Evolutionary conservation across 2,329 filamentous ascomycete species (phyloP), one percentile per base, ranked within the genome.

Genomic region (Aureobasidium sp.): DNA sequence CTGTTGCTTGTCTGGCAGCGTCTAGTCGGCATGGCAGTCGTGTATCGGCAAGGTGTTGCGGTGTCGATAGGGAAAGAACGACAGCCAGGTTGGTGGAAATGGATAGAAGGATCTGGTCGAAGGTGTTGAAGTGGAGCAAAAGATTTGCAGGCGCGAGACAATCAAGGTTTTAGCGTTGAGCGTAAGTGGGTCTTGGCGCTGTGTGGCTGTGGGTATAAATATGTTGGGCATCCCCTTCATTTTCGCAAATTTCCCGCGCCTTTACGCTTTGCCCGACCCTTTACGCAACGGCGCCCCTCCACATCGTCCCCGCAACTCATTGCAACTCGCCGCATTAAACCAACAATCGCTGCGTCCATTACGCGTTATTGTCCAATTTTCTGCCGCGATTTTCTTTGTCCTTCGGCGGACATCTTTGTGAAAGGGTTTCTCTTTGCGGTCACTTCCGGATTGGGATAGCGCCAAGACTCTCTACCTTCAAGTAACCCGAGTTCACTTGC

Each of bases 51-150:
- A 42, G 36, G 37, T 41, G 39, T 36, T 41, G 27, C 11, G 16
- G 10, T 45, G 41, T 9, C 34, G 53, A 14, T 9, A 41, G 30
- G 39, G 10, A 39, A 58, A 45, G 32, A 11, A 37, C 29, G 14
- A 32, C 21, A 61, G 59, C 48, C 59, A 61, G 59, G 48, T 54
- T 45, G 59, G 44, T 32, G 59, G 48, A 61, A 61, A 54, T 47
- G 1, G 37, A 41, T 54, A 27, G 59, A 61, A 61, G 37, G 39
- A 61, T 44, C 29, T 54, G 59, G 49, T 36, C 37, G 49, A 47
- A 21, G 51, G 27, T 2, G 6, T 25, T 27, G 41, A 30, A 25
- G 58, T 39, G 58, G 39, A 37, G 29, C 59, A 47, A 58, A 48
- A 54, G 59, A 54, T 61, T 51, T 54, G 59, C 49, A 53, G 48